These are phyloP conservation scores for Malania oleifera DNA, from an alignment of 164 flowering plant genomes.

Conservation along the genomic window DNA sequence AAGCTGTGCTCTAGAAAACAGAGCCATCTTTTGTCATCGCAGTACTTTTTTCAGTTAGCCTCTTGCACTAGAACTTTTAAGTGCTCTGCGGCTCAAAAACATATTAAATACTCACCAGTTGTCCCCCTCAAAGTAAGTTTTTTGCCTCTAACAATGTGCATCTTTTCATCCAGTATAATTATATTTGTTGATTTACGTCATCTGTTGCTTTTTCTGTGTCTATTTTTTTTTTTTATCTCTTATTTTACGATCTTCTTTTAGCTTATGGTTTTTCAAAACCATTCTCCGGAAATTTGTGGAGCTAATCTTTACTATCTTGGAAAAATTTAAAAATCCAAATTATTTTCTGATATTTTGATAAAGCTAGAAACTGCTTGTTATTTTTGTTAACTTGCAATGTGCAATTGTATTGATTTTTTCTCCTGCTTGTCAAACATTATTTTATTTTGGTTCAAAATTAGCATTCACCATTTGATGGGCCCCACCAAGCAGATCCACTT, in stretches of 20 bases:
- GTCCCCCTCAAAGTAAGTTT: slow-evolving; percentile 54
- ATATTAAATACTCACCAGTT: slow-evolving; percentile 70
- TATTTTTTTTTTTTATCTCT: neutral
- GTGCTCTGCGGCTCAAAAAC: slow-evolving; percentile 60
- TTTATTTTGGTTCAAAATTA: neutral
- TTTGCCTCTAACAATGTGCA: neutral
- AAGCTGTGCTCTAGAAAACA: slow-evolving; percentile 23
- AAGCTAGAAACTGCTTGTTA: too few relatives aligned
- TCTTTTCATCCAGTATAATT: neutral
- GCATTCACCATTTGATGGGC: neutral
- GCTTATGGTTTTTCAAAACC: too few relatives aligned
- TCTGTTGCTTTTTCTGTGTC: neutral
- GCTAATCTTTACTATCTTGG: too few relatives aligned
- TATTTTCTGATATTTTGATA: too few relatives aligned
- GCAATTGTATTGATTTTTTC: neutral
- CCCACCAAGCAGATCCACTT: neutral
- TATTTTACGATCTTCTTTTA: neutral
- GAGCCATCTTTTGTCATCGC: slow-evolving; percentile 21
- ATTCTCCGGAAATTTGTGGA: too few relatives aligned
- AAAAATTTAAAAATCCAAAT: too few relatives aligned
- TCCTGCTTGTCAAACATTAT: neutral
- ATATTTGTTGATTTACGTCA: neutral
- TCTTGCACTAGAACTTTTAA: slow-evolving; percentile 58
- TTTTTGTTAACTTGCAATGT: too few relatives aligned
- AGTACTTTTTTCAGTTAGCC: slow-evolving; percentile 33